Conservation (phyloP, 495 filamentous ascomycete species). For the Physcia stellaris region DNA sequence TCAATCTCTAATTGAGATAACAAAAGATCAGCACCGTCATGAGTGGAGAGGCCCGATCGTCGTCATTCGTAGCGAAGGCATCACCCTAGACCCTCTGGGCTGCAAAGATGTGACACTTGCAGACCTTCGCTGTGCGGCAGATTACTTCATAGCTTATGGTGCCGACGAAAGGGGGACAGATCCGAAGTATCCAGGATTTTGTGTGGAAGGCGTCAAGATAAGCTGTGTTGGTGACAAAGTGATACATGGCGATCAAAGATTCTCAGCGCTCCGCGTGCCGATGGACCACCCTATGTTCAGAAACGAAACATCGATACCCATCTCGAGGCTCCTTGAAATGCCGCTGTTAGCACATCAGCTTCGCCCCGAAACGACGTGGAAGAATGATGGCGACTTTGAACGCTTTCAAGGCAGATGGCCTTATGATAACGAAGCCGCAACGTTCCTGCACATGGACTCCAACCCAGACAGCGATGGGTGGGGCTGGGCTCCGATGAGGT, state of each 20-base stretch:
- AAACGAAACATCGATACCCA: no score
- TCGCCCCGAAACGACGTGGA: background rate
- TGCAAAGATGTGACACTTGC: conserved; percentile 18
- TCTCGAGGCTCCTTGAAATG: no score
- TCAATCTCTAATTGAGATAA: conserved; percentile 9
- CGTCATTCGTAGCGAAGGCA: conserved; percentile 12
- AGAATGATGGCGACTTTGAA: background rate
- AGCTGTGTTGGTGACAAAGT: conserved; percentile 20
- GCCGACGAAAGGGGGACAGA: conserved; percentile 16
- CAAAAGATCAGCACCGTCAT: no score
- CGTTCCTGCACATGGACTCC: conserved; percentile 6
- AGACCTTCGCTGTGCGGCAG: conserved; percentile 21
- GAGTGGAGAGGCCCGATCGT: no score
- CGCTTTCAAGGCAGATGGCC: background rate
- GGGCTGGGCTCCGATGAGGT: conserved; percentile 11
- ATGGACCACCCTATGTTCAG: background rate
- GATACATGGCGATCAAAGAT: conserved; percentile 12
- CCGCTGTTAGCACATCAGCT: background rate
- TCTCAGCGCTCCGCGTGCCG: conserved; percentile 17
- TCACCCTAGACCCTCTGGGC: background rate
- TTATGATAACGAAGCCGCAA: conserved; percentile 8
- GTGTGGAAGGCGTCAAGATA: no score
- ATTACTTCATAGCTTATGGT: conserved; percentile 16
- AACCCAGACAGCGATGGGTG: conserved; percentile 3
- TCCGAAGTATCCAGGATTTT: no score